Conservation (phyloP, 1,284 basidiomycete genomes). For the Cryptococcus sp. region DNA sequence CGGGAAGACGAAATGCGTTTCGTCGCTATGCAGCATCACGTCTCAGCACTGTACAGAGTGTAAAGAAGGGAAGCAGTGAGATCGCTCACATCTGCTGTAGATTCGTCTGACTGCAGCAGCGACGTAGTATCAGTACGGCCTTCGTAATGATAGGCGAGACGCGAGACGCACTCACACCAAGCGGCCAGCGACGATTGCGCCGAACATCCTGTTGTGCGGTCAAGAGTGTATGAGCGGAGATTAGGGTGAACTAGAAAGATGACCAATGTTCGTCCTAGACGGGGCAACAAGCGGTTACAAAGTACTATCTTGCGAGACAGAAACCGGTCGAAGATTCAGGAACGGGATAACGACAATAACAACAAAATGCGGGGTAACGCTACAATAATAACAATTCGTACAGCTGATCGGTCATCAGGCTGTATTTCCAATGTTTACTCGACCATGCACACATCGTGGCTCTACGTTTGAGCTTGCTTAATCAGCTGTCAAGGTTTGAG, state of each 20-base stretch:
- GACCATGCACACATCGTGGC: no score
- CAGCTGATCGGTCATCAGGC: no score
- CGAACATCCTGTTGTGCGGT: constrained; percentile 42
- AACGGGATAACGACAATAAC: no score
- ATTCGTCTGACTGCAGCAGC: constrained; percentile 48
- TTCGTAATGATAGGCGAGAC: not conserved
- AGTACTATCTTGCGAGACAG: no score
- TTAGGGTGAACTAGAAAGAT: not conserved
- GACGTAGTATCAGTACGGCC: not conserved
- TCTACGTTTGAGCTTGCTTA: no score
- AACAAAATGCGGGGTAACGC: no score
- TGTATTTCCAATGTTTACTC: no score
- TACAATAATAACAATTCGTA: no score
- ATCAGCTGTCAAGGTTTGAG: no score
- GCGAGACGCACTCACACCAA: constrained; percentile 43
- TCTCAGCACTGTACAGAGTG: not conserved
- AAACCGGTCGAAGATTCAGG: no score
- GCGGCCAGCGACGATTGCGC: constrained; percentile 52
- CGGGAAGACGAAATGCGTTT: constrained; percentile 81
- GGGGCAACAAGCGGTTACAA: no score
- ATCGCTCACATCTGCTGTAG: constrained; percentile 46
- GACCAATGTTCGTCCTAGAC: no score
- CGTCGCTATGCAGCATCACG: constrained; percentile 54
- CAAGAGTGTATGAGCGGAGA: not conserved
- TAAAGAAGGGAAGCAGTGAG: not conserved